phyloP scores from a whole-genome alignment of 2,329 filamentous ascomycete species.

The Apiospora koreana region DNA sequence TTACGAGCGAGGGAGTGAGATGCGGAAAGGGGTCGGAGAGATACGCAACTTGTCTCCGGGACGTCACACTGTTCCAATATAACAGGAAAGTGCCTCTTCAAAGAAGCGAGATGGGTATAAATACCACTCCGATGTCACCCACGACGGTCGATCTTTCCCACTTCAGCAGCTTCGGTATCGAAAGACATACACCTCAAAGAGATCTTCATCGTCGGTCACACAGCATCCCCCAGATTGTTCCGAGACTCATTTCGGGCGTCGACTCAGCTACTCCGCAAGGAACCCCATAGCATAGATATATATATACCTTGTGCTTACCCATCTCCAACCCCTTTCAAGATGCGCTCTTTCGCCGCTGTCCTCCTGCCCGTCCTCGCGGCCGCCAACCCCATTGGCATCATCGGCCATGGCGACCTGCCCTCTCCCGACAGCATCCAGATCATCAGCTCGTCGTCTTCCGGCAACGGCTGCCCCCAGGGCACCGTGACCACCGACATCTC shows the following conservation, averaged over 20 bases:
- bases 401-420: constrained; percentile 36
- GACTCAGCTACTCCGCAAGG: constrained; percentile 5
- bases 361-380: constrained; percentile 39
- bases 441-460: constrained; percentile 40
- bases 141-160: constrained; percentile 26
- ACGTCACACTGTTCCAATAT: background rate
- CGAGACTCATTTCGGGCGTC: background rate
- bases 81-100: too few species aligned
- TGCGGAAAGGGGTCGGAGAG: background rate
- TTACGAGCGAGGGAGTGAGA: background rate
- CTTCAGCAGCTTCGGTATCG: constrained; percentile 18
- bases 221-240: background rate
- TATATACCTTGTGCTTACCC: too few species aligned
- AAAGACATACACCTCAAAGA: background rate
- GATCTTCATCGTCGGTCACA: background rate
- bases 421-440: constrained; percentile 43
- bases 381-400: constrained; percentile 36
- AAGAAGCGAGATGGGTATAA: constrained; percentile 23
- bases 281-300: too few species aligned
- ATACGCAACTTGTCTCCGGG: background rate
- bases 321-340: constrained; percentile 26
- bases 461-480: constrained; percentile 46
- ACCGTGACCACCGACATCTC: constrained; percentile 44
- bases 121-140: constrained; percentile 20
- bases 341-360: constrained; percentile 36